phyloP scores from a whole-genome alignment of 108 stramenopile species.

The Poteriospumella lacustris region DNA sequence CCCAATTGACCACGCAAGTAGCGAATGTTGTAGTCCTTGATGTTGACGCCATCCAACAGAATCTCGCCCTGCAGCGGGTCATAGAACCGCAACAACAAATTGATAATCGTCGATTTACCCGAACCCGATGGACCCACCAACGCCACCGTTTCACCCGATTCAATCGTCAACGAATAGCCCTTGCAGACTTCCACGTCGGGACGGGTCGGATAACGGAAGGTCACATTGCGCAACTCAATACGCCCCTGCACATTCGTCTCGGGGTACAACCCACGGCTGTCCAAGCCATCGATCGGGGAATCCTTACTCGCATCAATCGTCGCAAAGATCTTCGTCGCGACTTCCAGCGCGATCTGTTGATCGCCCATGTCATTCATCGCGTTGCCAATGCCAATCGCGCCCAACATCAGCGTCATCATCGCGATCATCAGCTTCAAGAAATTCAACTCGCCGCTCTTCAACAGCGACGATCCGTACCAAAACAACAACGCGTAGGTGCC shows the following conservation, averaged over 20 bases:
- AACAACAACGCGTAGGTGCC: constrained; percentile 1
- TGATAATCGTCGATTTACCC: constrained; percentile 46
- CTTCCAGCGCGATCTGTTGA: constrained; percentile 28
- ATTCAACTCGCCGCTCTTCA: constrained; percentile 43
- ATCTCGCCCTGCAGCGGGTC: constrained; percentile 51
- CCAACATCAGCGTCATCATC: constrained; percentile 62
- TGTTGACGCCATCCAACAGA: constrained; percentile 39
- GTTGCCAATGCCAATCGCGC: constrained; percentile 55
- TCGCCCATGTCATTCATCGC: constrained; percentile 46
- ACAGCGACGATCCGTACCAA: constrained; percentile 56
- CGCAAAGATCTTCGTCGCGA: constrained; percentile 37
- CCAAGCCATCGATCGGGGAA: background rate
- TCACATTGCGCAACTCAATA: constrained; percentile 44
- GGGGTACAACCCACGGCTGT: no score
- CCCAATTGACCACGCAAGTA: constrained; percentile 48
- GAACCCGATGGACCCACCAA: constrained; percentile 62
- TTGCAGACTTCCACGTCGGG: constrained; percentile 44
- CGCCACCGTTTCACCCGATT: constrained; percentile 57
- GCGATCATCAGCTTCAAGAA: constrained; percentile 59
- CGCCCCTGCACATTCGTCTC: constrained; percentile 45
- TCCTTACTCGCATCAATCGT: background rate
- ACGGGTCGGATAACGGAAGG: constrained; percentile 57
- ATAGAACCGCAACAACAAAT: constrained; percentile 53
- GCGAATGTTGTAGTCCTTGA: constrained; percentile 20
- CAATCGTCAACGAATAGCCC: constrained; percentile 39